Conservation (phyloP, 2,329 filamentous ascomycete species). For the Sporothrix dimorphospora region DNA sequence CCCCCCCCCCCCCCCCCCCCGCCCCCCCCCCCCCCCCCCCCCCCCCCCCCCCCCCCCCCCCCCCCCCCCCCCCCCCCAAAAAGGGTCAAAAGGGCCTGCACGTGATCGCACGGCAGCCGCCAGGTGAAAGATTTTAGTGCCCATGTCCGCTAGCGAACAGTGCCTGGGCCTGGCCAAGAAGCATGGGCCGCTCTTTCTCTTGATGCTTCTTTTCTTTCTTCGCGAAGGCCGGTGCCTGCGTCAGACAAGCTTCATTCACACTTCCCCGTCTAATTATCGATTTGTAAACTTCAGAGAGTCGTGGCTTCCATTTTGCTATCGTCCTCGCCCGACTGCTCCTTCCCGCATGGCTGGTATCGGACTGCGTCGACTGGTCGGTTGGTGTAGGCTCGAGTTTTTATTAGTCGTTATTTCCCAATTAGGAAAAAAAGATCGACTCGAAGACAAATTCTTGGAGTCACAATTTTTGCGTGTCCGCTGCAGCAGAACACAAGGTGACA, state of each 20-base stretch:
- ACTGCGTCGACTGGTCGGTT: conserved; percentile 12
- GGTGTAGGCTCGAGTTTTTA: neutral
- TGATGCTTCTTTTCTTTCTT: neutral
- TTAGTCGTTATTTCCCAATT: conserved; percentile 28
- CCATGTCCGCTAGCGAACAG: too few species aligned
- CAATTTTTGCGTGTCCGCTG: neutral
- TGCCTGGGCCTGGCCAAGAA: neutral
- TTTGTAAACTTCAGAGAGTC: neutral
- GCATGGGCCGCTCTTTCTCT: conserved; percentile 1
- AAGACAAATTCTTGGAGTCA: neutral
- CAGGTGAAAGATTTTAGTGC: neutral
- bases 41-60: too few species aligned
- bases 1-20: too few species aligned
- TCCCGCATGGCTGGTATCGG: conserved; percentile 7
- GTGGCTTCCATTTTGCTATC: neutral
- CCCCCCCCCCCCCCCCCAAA: too few species aligned
- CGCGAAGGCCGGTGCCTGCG: neutral
- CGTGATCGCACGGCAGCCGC: conserved; percentile 13
- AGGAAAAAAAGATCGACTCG: conserved; percentile 29
- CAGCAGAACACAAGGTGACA: neutral
- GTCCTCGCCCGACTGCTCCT: neutral
- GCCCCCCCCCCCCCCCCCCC: too few species aligned
- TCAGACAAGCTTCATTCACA: conserved; percentile 11
- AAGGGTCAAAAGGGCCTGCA: neutral
- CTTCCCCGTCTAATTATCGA: neutral